A percentile compares a stretch with the other conserved stretches of the same genome.
Evolutionary conservation across 495 filamentous ascomycete species (phyloP).

Genomic region (Talaromyces wortmannii): DNA sequence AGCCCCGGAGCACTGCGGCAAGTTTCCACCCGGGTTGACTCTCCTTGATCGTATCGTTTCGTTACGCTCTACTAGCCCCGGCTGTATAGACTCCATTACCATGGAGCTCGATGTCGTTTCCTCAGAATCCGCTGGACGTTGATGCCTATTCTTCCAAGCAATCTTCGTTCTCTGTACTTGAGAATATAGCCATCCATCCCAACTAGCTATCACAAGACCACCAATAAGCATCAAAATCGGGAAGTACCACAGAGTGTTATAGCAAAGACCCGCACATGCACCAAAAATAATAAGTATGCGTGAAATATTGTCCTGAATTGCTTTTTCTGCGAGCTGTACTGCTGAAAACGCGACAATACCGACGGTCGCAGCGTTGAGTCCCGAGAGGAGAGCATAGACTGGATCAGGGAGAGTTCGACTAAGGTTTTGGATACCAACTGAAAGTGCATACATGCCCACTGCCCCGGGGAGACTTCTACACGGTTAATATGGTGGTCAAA

Average conservation of each 20-base stretch:
- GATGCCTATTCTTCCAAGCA: constrained; percentile 13
- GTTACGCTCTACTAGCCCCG: not conserved
- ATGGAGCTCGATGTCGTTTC: constrained; percentile 1
- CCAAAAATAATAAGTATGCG: constrained; percentile 64
- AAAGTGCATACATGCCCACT: constrained; percentile 50
- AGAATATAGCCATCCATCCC: constrained; percentile 53
- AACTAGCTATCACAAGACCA: constrained; percentile 45
- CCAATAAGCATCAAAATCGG: constrained; percentile 63
- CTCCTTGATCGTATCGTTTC: constrained; percentile 11
- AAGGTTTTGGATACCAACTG: constrained; percentile 50
- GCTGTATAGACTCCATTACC: constrained; percentile 4
- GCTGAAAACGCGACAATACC: constrained; percentile 60
- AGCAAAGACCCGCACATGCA: constrained; percentile 62
- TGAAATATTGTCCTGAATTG: constrained; percentile 67
- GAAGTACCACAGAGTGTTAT: constrained; percentile 80
- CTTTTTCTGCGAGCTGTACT: constrained; percentile 65
- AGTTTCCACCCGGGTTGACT: not conserved
- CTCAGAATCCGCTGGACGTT: constrained; percentile 4
- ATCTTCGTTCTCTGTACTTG: constrained; percentile 10
- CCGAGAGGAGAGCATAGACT: constrained; percentile 63
- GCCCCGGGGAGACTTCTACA: constrained; percentile 13
- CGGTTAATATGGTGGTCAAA: not conserved
- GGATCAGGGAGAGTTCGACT: constrained; percentile 45
- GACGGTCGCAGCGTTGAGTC: constrained; percentile 62
- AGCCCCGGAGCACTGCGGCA: not conserved